Percentiles rank a stretch among this genome's conserved stretches.
phyloP scores from a whole-genome alignment of 2,329 filamentous ascomycete genomes.

The Amauroascus niger region DNA sequence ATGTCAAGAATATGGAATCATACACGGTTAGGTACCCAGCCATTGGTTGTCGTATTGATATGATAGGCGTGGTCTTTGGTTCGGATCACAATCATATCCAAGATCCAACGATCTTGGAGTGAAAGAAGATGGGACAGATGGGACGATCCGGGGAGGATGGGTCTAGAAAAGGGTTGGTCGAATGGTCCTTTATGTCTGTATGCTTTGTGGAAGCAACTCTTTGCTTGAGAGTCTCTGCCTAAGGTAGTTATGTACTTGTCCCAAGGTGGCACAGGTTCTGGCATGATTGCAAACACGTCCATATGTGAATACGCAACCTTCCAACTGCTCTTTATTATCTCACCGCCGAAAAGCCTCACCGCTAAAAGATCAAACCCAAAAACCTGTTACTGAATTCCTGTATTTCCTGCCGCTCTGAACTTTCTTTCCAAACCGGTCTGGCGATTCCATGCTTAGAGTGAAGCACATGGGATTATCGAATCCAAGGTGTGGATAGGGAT shows the following conservation, averaged over 20 bases:
- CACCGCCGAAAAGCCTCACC: too few relatives aligned
- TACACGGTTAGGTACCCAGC: background rate
- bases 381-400: too few relatives aligned
- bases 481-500: too few relatives aligned
- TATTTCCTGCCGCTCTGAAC: too few relatives aligned
- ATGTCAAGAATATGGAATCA: background rate
- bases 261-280: too few relatives aligned
- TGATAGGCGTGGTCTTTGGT: background rate
- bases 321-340: background rate
- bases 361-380: too few relatives aligned
- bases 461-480: too few relatives aligned
- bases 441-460: too few relatives aligned
- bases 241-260: too few relatives aligned
- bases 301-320: background rate
- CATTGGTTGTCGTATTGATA: background rate
- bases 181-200: background rate
- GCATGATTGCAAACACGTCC: too few relatives aligned
- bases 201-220: background rate
- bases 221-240: too few relatives aligned
- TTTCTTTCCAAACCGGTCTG: too few relatives aligned
- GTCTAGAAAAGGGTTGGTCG: background rate
- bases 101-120: background rate
- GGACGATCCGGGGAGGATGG: background rate
- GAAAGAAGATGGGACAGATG: background rate
- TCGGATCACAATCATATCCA: slow-evolving; percentile 5